Evolutionary conservation across 108 stramenopile genomes (phyloP), one percentile per base, ranked within the genome.

Genomic region (Conticribra weissflogii): DNA sequence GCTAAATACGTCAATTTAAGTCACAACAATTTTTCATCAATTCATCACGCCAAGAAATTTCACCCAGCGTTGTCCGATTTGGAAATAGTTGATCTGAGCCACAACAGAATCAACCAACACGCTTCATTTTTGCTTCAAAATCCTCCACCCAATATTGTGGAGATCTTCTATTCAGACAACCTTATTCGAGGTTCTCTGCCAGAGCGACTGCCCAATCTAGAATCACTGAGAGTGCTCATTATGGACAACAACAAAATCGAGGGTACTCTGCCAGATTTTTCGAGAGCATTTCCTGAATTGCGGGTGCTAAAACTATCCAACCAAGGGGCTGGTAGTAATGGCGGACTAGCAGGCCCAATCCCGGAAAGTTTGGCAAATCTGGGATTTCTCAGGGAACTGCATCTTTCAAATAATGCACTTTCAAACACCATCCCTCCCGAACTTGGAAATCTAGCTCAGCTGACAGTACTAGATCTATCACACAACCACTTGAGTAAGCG

Each of bases 201-300:
- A 19, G 19, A 51, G 12, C 4, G 17, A 4, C 19, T 51, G 4
- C 50, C 50, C 12, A 51, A 18, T 16, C 50, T 51, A 51, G 50
- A 51, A 51, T 9, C 12, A 21, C 3, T 51, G 50, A 51, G 18
- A 17, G 3, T 4, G 19, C 19, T 51, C 22, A 22, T 53, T 2
- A 32, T 22, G 19, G 16, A 50, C 22, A 52, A 65, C 21, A 23
- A 28, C 32, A 41, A 41, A 21, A 51, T 65, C 0, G 21, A 25
- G 14, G 64, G 64, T 0, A 52, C 28, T 32, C n/a, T 65, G 9
- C 88, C 86, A 14, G 50, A 18, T 0, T 30, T 52, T 17, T 0
- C 51, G 19, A 21, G 21, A 8, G 47, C 64, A 14, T 1, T 53
- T n/a, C 27, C 29, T 0, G 19, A 8, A 4, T n/a, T 52, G 1